A percentile compares a stretch with the other conserved stretches of the same genome.
Evolutionary conservation across 768 basidiomycete genomes (phyloP).

Genomic region (Gloeopeniophorella convolvens): DNA sequence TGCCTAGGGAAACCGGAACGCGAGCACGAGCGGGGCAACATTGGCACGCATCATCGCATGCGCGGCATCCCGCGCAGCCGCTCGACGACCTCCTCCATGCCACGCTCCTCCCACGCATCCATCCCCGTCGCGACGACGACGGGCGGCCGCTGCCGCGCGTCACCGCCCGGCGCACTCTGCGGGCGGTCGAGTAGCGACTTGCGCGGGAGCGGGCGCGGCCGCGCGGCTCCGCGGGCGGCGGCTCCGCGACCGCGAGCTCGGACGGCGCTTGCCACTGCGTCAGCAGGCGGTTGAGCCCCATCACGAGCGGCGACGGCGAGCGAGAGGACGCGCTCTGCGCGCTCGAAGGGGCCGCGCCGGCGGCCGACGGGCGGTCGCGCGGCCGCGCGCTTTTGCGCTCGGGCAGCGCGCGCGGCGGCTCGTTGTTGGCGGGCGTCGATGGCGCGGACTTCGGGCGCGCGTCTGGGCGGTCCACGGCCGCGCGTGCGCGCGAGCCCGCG

Average conservation of each 20-base stretch:
- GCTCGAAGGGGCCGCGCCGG: neutral
- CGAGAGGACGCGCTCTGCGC: too few species aligned
- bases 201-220: neutral
- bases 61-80: conserved; percentile 1
- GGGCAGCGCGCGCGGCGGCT: neutral
- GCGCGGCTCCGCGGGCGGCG: neutral
- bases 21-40: too few species aligned
- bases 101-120: neutral
- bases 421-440: neutral
- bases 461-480: neutral
- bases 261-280: neutral
- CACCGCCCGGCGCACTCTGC: neutral
- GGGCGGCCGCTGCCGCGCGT: neutral
- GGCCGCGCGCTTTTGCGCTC: neutral
- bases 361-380: neutral
- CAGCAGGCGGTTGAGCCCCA: too few species aligned
- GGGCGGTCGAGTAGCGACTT: neutral
- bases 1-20: too few species aligned
- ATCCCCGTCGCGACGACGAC: neutral
- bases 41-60: neutral
- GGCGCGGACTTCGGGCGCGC: conserved; percentile 1
- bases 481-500: conserved; percentile 3
- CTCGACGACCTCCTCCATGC: neutral
- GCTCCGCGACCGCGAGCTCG: too few species aligned
- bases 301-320: neutral